Percentiles rank a stretch among this genome's conserved stretches.
Conservation (phyloP, 768 basidiomycete species). For the Naematelia aurantialba region DNA sequence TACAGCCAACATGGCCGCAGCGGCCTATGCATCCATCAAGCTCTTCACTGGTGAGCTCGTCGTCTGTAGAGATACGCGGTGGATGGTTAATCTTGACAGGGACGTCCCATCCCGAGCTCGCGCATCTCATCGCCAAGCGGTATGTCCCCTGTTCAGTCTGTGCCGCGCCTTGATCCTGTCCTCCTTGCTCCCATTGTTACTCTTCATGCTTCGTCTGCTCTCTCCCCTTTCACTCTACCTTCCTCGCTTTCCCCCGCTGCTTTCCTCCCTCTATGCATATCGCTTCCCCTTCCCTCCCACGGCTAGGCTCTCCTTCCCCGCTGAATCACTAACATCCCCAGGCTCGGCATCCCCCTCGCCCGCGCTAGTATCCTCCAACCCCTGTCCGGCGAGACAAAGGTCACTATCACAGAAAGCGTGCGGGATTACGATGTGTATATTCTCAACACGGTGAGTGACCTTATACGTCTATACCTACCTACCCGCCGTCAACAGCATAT, state of each 20-base stretch:
- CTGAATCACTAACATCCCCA: constrained; percentile 49
- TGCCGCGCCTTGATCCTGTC: no score
- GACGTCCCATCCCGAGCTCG: constrained; percentile 97
- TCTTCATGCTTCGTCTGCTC: constrained; percentile 49
- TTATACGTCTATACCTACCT: background rate
- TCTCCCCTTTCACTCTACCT: background rate
- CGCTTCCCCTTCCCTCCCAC: no score
- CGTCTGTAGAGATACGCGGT: background rate
- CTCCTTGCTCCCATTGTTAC: no score
- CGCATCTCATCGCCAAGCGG: constrained; percentile 91
- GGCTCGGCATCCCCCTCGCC: constrained; percentile 76
- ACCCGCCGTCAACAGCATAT: no score
- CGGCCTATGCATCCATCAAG: constrained; percentile 52
- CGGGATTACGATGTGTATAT: constrained; percentile 99
- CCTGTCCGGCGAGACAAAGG: constrained; percentile 78
- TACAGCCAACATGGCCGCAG: constrained; percentile 37
- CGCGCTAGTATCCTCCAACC: constrained; percentile 66
- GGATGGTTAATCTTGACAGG: constrained; percentile 63
- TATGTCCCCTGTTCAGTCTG: constrained; percentile 68
- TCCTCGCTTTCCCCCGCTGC: no score
- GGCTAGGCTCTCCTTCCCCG: background rate
- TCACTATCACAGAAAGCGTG: constrained; percentile 90
- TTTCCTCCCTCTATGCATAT: no score
- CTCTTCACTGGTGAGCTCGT: constrained; percentile 50
- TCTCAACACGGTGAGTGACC: constrained; percentile 60